Evolutionary conservation across 345 rosid species (phyloP), one percentile per base, ranked within the genome.

Genomic region (Chamaenerion angustifolium): DNA sequence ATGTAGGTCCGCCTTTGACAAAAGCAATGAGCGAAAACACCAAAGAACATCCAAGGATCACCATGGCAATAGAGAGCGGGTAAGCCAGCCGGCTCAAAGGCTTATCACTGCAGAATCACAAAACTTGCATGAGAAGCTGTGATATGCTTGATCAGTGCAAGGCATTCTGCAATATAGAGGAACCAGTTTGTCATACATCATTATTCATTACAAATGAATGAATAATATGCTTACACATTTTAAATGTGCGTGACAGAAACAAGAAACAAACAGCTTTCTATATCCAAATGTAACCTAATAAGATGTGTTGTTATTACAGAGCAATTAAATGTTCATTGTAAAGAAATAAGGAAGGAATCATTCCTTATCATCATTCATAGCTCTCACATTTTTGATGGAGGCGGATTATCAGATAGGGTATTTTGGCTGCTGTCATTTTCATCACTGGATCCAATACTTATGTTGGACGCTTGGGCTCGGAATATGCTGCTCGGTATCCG

Each of bases 1-100:
- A 77, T 18, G 89, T 74, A 48, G 93, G 88, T 60, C 86, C 80
- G 47, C 81, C 83, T 57, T 74, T 92, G 52, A 52, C 81, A 61
- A 80, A 92, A 48, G 80, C 74, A 68, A 84, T 78, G 31, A 84
- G 59, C 31, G 93, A 75, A 69, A 78, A 82, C 31, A 78, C 76
- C 51, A 87, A 51, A 63, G 82, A 76, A 62, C 93, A 92, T 54
- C 78, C 85, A 56, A 82, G 46, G 42, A 92, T 76, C 72, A 77
- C 82, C 53, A 78, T 51, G 23, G 79, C 89, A 68, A 87, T 25
- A 40, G 96, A 82, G n/a, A 84, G 56, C 63, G 85, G 74, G 66
- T 83, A 87, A 48, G 96, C 86, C 52, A 84, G 62, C 66, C 64
- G 74, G 56, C 55, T 65, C 37, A 68, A 80, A 56, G 80, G 70